phyloP scores from a whole-genome alignment of 2,329 filamentous ascomycete genomes.

The Paracoccidioides lutzii region DNA sequence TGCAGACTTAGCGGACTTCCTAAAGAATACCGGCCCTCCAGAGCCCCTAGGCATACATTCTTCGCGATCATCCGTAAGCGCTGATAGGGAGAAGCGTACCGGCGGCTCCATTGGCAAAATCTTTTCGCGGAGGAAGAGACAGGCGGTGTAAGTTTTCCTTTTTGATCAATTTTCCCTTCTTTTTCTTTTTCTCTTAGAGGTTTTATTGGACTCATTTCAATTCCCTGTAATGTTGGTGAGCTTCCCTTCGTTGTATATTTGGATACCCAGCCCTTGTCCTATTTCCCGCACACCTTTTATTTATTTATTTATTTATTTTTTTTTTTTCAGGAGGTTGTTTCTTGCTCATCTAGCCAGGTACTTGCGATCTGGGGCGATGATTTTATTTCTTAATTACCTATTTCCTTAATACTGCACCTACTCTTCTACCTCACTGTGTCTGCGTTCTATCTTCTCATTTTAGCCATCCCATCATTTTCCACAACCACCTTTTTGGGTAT shows the following conservation, averaged over 20 bases:
- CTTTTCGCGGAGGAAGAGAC: constrained; percentile 18
- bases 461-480: neutral
- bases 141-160: constrained; percentile 7
- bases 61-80: constrained; percentile 7
- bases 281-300: neutral
- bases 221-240: constrained; percentile 2
- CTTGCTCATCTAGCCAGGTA: neutral
- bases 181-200: neutral
- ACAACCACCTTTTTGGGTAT: neutral
- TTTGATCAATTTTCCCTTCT: neutral
- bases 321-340: neutral
- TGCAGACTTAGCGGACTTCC: constrained; percentile 58
- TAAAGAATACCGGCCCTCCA: constrained; percentile 56
- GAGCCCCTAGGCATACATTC: constrained; percentile 19
- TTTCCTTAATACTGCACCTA: neutral
- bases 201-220: neutral
- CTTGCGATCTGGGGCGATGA: neutral
- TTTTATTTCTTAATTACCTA: neutral
- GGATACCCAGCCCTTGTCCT: neutral
- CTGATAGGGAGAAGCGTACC: constrained; percentile 10
- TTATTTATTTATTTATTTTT: too few species aligned
- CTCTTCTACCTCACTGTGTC: neutral
- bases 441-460: neutral
- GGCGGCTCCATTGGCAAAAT: constrained; percentile 14
- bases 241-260: constrained; percentile 1